Evolutionary conservation across 768 basidiomycete species (phyloP).

Genomic region (Auricularia cornea): DNA sequence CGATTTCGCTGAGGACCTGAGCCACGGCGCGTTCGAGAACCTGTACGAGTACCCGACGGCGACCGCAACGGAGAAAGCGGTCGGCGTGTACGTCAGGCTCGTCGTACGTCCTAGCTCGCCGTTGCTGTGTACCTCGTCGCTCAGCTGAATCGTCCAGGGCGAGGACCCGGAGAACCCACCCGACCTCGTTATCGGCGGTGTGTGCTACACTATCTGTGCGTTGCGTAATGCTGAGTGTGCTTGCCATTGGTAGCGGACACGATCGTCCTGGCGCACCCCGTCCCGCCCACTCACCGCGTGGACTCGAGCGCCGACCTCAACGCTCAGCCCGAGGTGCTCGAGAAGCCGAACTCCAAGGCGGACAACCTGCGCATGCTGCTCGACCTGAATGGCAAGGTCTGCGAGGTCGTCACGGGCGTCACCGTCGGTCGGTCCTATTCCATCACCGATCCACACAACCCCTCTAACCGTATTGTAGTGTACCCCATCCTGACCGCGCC

Average conservation of each 20-base stretch:
- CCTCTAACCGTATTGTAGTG: constrained; percentile 34
- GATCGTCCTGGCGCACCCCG: constrained; percentile 76
- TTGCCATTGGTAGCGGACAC: constrained; percentile 99
- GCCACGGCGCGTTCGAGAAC: constrained; percentile 57
- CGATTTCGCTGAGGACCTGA: constrained; percentile 72
- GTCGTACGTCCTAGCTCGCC: constrained; percentile 39
- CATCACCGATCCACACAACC: background rate
- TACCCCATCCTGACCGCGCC: constrained; percentile 70
- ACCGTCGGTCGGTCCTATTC: constrained; percentile 60
- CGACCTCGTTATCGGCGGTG: constrained; percentile 74
- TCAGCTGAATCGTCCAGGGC: constrained; percentile 25
- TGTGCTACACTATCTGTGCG: too few relatives aligned
- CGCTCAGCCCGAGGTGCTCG: constrained; percentile 67
- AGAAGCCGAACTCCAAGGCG: constrained; percentile 73
- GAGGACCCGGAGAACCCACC: constrained; percentile 60
- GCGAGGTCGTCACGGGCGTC: constrained; percentile 91
- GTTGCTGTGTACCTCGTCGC: background rate
- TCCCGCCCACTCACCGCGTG: constrained; percentile 30
- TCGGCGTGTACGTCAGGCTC: constrained; percentile 79
- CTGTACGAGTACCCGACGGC: constrained; percentile 70
- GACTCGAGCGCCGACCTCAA: constrained; percentile 50
- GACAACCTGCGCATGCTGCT: constrained; percentile 85
- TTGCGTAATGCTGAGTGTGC: too few relatives aligned
- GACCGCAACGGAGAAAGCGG: constrained; percentile 70
- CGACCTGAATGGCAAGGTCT: constrained; percentile 76